Percentiles rank a stretch among this genome's conserved stretches.
phyloP scores from a whole-genome alignment of 2,329 filamentous ascomycete species.

The Epichloe glyceriae region DNA sequence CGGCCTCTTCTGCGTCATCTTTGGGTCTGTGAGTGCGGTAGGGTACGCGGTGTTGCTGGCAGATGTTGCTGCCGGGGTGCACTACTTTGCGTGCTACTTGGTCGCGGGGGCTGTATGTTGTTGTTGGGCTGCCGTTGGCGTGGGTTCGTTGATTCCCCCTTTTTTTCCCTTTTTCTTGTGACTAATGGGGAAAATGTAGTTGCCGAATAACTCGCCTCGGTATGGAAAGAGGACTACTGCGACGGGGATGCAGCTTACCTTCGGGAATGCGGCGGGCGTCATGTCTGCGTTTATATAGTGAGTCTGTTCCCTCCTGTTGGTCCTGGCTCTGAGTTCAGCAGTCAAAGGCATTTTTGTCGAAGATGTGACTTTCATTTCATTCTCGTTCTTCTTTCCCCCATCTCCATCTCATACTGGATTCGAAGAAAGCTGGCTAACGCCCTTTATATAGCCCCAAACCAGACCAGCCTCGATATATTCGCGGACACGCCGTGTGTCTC shows the following conservation, averaged over 20 bases:
- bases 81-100: conserved; percentile 67
- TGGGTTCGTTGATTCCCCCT: conserved; percentile 25
- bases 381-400: neutral
- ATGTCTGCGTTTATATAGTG: conserved; percentile 57
- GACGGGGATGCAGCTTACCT: conserved; percentile 56
- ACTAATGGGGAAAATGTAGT: conserved; percentile 10
- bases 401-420: too few species aligned
- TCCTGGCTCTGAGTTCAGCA: neutral
- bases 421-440: neutral
- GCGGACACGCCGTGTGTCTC: conserved; percentile 49
- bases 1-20: conserved; percentile 49
- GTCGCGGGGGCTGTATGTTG: conserved; percentile 58
- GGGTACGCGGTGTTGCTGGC: conserved; percentile 59
- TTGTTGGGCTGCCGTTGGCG: conserved; percentile 42
- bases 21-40: conserved; percentile 48
- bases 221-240: conserved; percentile 67
- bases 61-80: conserved; percentile 44
- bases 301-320: conserved; percentile 6
- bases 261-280: conserved; percentile 59
- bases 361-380: neutral
- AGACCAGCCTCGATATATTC: conserved; percentile 44
- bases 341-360: too few species aligned
- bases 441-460: conserved; percentile 22
- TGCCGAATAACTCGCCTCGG: conserved; percentile 56
- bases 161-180: neutral